Conservation (phyloP, 2,329 filamentous ascomycete species). For the Penicillium thymicola region DNA sequence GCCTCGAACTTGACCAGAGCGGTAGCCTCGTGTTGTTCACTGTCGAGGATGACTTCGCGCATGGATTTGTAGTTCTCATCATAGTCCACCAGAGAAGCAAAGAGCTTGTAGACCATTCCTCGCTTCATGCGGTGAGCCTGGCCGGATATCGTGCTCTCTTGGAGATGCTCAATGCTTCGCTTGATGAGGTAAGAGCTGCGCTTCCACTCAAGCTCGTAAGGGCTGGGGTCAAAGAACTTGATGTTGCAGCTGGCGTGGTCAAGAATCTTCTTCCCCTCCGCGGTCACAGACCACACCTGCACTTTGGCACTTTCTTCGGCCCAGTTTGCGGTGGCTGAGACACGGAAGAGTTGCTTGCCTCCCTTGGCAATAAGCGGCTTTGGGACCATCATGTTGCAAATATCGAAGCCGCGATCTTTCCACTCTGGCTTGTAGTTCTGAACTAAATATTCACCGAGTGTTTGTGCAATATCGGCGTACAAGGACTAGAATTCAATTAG, state of each 20-base stretch:
- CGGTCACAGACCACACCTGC: constrained; percentile 37
- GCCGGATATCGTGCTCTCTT: constrained; percentile 61
- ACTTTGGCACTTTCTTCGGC: constrained; percentile 30
- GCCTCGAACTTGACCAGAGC: constrained; percentile 55
- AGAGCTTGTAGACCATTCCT: constrained; percentile 74
- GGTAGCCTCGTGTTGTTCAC: constrained; percentile 55
- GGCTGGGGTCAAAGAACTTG: constrained; percentile 31
- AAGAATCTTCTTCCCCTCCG: constrained; percentile 36
- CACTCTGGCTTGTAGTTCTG: constrained; percentile 35
- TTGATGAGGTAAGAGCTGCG: constrained; percentile 68
- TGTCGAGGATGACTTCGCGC: constrained; percentile 57
- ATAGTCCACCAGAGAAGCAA: constrained; percentile 57
- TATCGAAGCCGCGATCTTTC: constrained; percentile 31
- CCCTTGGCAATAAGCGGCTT: constrained; percentile 56
- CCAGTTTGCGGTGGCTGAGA: constrained; percentile 38
- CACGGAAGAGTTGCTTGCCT: constrained; percentile 39
- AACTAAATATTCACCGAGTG: constrained; percentile 33
- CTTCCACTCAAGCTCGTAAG: constrained; percentile 42
- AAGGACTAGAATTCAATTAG: constrained; percentile 26
- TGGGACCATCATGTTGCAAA: constrained; percentile 35
- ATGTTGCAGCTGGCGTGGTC: constrained; percentile 38
- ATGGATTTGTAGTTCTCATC: constrained; percentile 57
- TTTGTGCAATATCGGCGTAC: constrained; percentile 40
- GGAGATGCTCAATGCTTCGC: constrained; percentile 57
- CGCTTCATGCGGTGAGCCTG: constrained; percentile 70